Conservation (phyloP, 306 rosid genomes). For the Benincasa hispida region DNA sequence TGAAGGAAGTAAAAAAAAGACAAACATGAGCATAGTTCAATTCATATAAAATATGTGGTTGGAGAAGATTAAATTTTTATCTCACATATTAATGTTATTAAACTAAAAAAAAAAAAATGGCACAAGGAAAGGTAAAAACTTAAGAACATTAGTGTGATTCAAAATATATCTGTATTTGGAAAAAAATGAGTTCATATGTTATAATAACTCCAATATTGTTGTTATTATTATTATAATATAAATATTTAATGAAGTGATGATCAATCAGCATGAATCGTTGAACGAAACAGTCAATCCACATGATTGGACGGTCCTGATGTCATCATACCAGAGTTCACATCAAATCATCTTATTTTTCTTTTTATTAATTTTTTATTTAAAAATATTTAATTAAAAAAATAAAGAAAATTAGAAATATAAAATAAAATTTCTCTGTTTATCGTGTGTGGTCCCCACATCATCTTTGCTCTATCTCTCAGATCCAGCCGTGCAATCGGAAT, state of each 20-base stretch:
- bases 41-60: too few species aligned
- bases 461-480: constrained; percentile 25
- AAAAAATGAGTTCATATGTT: background rate
- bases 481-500: constrained; percentile 62
- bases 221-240: background rate
- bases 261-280: constrained; percentile 7
- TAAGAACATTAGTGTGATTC: background rate
- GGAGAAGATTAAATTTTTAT: too few species aligned
- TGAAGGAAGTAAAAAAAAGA: too few species aligned
- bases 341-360: background rate
- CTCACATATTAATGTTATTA: too few species aligned
- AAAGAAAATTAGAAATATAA: background rate
- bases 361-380: too few species aligned
- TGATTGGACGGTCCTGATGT: constrained; percentile 79
- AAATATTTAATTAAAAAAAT: too few species aligned
- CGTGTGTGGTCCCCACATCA: constrained; percentile 34
- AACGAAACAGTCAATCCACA: constrained; percentile 31
- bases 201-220: background rate
- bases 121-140: too few species aligned
- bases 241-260: background rate
- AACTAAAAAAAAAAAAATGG: too few species aligned
- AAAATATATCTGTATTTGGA: background rate
- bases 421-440: background rate
- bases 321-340: constrained; percentile 30
- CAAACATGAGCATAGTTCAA: too few species aligned